These are phyloP conservation scores for Solanum pinnatisectum DNA, from an alignment of 257 asterid genomes.

Conservation along the genomic window DNA sequence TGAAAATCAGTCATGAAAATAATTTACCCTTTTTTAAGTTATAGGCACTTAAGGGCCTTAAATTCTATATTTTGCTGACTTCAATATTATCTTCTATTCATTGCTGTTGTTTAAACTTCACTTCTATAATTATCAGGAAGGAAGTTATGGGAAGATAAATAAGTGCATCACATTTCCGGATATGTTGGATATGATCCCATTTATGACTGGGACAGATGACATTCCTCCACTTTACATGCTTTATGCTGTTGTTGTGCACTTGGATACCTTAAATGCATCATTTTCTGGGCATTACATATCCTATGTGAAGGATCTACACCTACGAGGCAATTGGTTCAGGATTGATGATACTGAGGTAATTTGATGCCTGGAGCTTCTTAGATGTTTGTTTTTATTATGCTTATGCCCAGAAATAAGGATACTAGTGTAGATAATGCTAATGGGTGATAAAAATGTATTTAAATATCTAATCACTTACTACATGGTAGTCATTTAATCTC, in stretches of 20 bases:
- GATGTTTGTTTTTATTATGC: neutral
- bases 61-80: neutral
- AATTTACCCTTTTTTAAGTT: neutral
- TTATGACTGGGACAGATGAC: conserved; percentile 73
- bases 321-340: conserved; percentile 70
- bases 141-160: conserved; percentile 76
- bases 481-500: neutral
- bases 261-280: conserved; percentile 63
- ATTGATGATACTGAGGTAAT: conserved; percentile 77
- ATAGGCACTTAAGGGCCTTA: neutral
- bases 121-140: conserved; percentile 41
- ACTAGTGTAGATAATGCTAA: neutral
- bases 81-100: neutral
- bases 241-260: conserved; percentile 75
- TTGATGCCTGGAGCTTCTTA: neutral
- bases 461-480: neutral
- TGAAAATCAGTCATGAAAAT: neutral
- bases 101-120: neutral
- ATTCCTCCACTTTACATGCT: conserved; percentile 74
- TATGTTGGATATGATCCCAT: conserved; percentile 71
- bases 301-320: conserved; percentile 62
- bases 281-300: conserved; percentile 78
- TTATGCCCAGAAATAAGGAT: neutral
- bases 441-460: neutral
- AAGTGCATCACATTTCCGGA: conserved; percentile 80